Base-by-base conservation (phyloP, 164 flowering plant genomes). In the Houttuynia cordata region DNA sequence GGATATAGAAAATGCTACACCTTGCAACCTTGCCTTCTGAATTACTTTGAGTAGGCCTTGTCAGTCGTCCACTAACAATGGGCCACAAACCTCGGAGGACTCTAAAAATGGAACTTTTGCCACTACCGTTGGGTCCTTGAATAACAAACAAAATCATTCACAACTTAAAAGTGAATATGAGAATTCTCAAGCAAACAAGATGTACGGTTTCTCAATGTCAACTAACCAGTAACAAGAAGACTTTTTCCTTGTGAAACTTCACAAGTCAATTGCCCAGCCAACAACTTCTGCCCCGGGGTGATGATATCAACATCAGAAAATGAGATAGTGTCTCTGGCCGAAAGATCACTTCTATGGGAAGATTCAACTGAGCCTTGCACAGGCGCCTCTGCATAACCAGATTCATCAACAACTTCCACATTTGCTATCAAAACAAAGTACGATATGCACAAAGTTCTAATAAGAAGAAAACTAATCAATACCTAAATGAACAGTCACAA, bases 101-200 rank as follows among this genome's bases (percentile, higher is more conserved):
- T 73, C 99, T 82, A 79, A 94, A 94, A 40, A 94, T 67, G n/a
- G 99, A 94, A 70, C 97, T 94, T 63, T 94, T 94, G 15, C 99
- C 99, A 71, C 99, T 86, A 60, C 99, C 99, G 75, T 91, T 94
- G 64, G 99, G 97, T 71, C 99, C 99, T 91, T 63, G 60, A 68
- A 57, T 67, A 56, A 47, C 68, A 66, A 58, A 39, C 55, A 39
- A 68, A 60, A 60, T 61, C 50, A 64, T 24, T 45, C 23, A 18
- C 40, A 14, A 52, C 17, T 24, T 30, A 10, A 56, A 63, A 30
- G 19, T 14, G 14, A 20, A 10, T 22, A 17, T 55, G 18, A 56
- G 0, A 19, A 15, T 30, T 23, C 12, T 23, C 1, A 54, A 23
- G 15, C 9, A 23, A 23, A 30, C 19, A 63, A 15, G 20, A 61